phyloP scores from a whole-genome alignment of 129 eudicot species.

The Flaveria sonorensis region DNA sequence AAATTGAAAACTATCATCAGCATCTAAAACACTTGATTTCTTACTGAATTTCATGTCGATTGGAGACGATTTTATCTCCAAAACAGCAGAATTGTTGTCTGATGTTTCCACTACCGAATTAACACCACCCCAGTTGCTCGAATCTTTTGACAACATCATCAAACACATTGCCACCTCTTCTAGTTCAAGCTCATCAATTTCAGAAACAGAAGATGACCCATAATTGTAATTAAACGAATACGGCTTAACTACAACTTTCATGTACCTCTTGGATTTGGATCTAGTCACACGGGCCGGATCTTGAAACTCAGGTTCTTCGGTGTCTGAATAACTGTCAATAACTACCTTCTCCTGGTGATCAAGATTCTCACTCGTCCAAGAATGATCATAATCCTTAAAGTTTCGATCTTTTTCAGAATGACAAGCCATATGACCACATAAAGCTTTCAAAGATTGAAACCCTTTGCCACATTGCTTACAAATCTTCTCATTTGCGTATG shows the following conservation, averaged over 20 bases:
- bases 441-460: conserved; percentile 79
- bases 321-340: conserved; percentile 39
- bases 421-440: conserved; percentile 96
- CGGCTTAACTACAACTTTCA: conserved; percentile 42
- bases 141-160: conserved; percentile 89
- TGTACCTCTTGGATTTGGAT: conserved; percentile 57
- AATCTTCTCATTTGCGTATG: conserved; percentile 53
- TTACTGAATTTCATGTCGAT: conserved; percentile 42
- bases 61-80: conserved; percentile 66
- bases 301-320: conserved; percentile 26
- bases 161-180: conserved; percentile 82
- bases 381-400: conserved; percentile 58
- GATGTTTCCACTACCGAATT: conserved; percentile 71
- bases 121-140: conserved; percentile 49
- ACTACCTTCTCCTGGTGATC: conserved; percentile 39
- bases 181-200: conserved; percentile 65
- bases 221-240: conserved; percentile 36
- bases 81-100: conserved; percentile 69
- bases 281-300: conserved; percentile 46
- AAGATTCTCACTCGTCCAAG: conserved; percentile 72
- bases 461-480: conserved; percentile 98
- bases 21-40: conserved; percentile 38
- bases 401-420: conserved; percentile 74
- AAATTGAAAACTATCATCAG: conserved; percentile 44
- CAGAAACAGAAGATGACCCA: conserved; percentile 65